Evolutionary conservation across 2,329 filamentous ascomycete species (phyloP), one percentile per base, ranked within the genome.

Genomic region (Ascochyta fabae): DNA sequence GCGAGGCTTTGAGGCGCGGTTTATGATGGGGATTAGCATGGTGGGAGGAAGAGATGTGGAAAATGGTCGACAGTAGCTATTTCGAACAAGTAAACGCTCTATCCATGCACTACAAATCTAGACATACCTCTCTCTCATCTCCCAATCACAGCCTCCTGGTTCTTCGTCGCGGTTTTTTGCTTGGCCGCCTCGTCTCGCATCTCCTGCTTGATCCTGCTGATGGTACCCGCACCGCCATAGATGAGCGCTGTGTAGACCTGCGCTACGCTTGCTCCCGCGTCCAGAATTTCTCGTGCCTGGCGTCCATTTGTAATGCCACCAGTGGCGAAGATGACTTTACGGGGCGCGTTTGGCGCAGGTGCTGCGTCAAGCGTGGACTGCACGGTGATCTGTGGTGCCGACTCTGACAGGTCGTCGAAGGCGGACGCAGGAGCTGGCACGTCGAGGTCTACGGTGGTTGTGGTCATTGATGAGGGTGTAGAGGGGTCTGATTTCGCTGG

Each of bases 281-380:
- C 90, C 44, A 98, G 81, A 6, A 94, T 86, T 77, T 90, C 83
- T 13, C 91, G 79, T 8, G 92, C 96, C 77, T 98, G 89, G 60
- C 89, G 83, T 4, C 95, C 95, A 62, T 89, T 94, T 1, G 90
- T 95, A 70, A 99, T 94, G 16, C 95, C 95, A 1, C 95, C 95
- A 0, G 92, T 95, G 0, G 94, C 94, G 72, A 98, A 98, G 58
- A 99, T 89, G 48, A 92, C 88, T 78, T 96, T 96, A 43, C 83
- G 83, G 13, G 65, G 56, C 1, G 59, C 51, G 3, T 54, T 44
- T 2, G 69, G 67, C 12, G 71, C 71, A 8, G 69, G 68, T 7
- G 67, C 66, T 6, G 56, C 44, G 27, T 61, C 56, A 12, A 62
- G 59, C 24, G 56, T 63, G 2, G 62, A 58, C 8, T 66, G 47